Conservation (phyloP, 2,329 filamentous ascomycete genomes). For the Curvularia spicifera region DNA sequence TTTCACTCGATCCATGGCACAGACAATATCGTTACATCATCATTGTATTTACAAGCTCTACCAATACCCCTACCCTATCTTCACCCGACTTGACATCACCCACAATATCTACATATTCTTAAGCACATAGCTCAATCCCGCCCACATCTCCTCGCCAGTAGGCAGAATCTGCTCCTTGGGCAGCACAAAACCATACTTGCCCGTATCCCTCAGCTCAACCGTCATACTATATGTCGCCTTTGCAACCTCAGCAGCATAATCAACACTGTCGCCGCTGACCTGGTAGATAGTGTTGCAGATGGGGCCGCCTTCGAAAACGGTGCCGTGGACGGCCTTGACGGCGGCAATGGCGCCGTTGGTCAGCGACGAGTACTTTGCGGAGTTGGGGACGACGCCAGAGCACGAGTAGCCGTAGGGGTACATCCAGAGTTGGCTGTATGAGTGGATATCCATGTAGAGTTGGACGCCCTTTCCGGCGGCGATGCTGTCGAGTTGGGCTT, state of each 20-base stretch:
- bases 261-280: constrained; percentile 56
- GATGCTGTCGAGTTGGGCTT: constrained; percentile 55
- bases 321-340: constrained; percentile 62
- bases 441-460: constrained; percentile 70
- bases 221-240: constrained; percentile 56
- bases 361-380: constrained; percentile 58
- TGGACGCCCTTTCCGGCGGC: constrained; percentile 59
- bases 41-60: too few species aligned
- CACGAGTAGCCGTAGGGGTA: constrained; percentile 67
- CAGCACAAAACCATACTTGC: constrained; percentile 57
- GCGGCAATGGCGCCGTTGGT: constrained; percentile 59
- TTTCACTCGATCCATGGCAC: too few species aligned
- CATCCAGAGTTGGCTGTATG: constrained; percentile 59
- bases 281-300: constrained; percentile 69
- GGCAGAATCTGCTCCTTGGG: constrained; percentile 58
- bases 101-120: constrained; percentile 8
- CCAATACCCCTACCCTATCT: too few species aligned
- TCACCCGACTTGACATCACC: too few species aligned
- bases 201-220: constrained; percentile 59
- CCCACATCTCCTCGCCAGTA: constrained; percentile 56
- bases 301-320: constrained; percentile 52
- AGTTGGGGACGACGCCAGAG: constrained; percentile 54
- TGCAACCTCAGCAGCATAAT: constrained; percentile 54
- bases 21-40: too few species aligned
- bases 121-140: constrained; percentile 43